A percentile compares a stretch with the other conserved stretches of the same genome.
These are phyloP conservation scores for Leccinellum rugosiceps DNA, from an alignment of 768 basidiomycete genomes.

Conservation along the genomic window DNA sequence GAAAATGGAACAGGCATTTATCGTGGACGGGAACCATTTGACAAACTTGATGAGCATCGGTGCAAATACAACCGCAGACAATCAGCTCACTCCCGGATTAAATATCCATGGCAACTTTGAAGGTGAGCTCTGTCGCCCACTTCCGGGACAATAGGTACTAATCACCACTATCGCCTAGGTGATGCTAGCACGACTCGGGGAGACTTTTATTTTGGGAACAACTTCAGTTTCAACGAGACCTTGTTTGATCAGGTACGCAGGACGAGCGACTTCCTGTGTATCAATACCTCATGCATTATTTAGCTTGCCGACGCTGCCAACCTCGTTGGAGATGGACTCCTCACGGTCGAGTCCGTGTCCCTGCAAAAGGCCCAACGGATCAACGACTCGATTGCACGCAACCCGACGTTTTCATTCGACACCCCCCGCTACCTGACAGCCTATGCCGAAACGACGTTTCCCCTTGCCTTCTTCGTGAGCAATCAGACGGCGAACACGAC, in stretches of 20 bases:
- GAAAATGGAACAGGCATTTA: slow-evolving; percentile 12
- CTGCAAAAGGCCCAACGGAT: slow-evolving; percentile 22
- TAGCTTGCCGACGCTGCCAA: slow-evolving; percentile 19
- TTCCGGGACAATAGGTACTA: not conserved
- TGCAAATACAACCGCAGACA: slow-evolving; percentile 16
- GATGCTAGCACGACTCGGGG: slow-evolving; percentile 25
- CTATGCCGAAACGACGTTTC: slow-evolving; percentile 21
- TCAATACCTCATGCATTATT: not conserved
- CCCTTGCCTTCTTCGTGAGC: slow-evolving; percentile 23
- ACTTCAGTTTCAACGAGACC: slow-evolving; percentile 26
- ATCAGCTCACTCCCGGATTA: slow-evolving; percentile 14
- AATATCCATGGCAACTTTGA: slow-evolving; percentile 26
- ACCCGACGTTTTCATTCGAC: slow-evolving; percentile 21
- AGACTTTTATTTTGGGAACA: slow-evolving; percentile 26
- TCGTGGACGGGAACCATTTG: slow-evolving; percentile 28
- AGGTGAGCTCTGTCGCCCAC: slow-evolving; percentile 2
- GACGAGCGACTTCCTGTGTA: not conserved
- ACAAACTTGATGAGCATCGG: slow-evolving; percentile 29
- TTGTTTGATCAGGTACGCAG: slow-evolving; percentile 19
- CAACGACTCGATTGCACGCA: slow-evolving; percentile 26
- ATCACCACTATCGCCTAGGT: slow-evolving; percentile 7
- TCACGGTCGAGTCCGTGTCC: slow-evolving; percentile 21
- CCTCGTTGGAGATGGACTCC: slow-evolving; percentile 12
- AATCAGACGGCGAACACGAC: slow-evolving; percentile 22
- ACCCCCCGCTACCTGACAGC: slow-evolving; percentile 20